Percentiles rank a stretch among this genome's conserved stretches.
These are phyloP conservation scores for Hysterangium stoloniferum DNA, from an alignment of 768 basidiomycete genomes.

Conservation along the genomic window DNA sequence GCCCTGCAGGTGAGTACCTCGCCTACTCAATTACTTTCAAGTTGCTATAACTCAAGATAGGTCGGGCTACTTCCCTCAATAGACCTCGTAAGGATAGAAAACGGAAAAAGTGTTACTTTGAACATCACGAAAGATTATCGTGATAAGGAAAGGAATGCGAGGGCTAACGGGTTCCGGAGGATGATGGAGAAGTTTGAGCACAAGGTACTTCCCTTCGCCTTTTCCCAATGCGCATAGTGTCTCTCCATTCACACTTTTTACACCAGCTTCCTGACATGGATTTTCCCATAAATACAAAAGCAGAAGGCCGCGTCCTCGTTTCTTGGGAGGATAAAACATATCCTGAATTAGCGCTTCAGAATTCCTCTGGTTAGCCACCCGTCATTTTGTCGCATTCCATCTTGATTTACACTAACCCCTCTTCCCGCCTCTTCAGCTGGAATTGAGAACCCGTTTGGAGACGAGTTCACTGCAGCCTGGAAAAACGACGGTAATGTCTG, in stretches of 20 bases:
- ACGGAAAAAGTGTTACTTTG: conserved; percentile 53
- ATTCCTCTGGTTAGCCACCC: conserved; percentile 24
- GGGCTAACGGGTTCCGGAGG: conserved; percentile 66
- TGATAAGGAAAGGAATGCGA: conserved; percentile 64
- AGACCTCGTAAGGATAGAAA: conserved; percentile 72
- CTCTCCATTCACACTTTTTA: conserved; percentile 6
- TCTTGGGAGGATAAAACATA: conserved; percentile 82
- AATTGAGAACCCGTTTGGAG: conserved; percentile 42
- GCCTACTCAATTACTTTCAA: not conserved
- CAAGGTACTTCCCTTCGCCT: conserved; percentile 34
- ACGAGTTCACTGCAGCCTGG: conserved; percentile 79
- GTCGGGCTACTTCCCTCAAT: conserved; percentile 76
- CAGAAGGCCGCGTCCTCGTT: conserved; percentile 88
- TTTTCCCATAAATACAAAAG: conserved; percentile 87
- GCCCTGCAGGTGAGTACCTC: conserved; percentile 44
- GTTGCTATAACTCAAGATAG: too few relatives aligned
- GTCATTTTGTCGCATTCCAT: not conserved
- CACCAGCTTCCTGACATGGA: conserved; percentile 86
- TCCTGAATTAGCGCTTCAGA: conserved; percentile 55
- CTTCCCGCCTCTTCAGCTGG: conserved; percentile 4
- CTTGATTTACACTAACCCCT: not conserved
- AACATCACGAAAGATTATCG: conserved; percentile 46
- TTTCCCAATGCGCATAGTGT: not conserved
- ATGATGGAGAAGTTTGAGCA: conserved; percentile 69
- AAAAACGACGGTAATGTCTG: conserved; percentile 75